These are phyloP conservation scores for Lippia alba DNA, from an alignment of 305 asterid species.

Conservation along the genomic window DNA sequence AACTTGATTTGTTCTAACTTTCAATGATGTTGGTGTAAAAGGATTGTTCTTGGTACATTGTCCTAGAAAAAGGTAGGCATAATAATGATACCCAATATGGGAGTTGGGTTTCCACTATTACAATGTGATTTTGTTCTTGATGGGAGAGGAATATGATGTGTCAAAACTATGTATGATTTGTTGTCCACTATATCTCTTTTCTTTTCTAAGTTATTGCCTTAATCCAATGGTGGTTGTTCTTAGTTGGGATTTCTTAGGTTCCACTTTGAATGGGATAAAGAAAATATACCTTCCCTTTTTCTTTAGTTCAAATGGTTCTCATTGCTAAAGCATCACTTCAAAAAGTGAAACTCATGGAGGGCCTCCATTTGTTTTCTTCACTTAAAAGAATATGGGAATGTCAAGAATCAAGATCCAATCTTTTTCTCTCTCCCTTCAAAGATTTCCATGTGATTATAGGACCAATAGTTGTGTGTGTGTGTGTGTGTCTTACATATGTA, in stretches of 20 bases:
- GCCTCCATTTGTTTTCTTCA: constrained; percentile 31
- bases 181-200: constrained; percentile 21
- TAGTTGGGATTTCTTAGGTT: constrained; percentile 40
- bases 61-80: constrained; percentile 47
- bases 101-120: constrained; percentile 49
- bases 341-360: constrained; percentile 22
- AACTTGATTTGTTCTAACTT: neutral
- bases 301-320: constrained; percentile 35
- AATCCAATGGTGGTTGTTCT: constrained; percentile 25
- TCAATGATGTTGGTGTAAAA: constrained; percentile 44
- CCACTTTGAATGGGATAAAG: constrained; percentile 40
- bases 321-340: constrained; percentile 16
- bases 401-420: constrained; percentile 10
- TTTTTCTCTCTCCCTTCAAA: neutral
- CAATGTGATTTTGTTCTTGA: constrained; percentile 14
- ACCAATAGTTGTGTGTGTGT: no score
- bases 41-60: constrained; percentile 40
- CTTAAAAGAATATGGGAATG: constrained; percentile 22
- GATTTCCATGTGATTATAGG: neutral
- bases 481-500: no score
- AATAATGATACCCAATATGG: constrained; percentile 39
- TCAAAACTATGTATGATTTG: constrained; percentile 33
- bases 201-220: constrained; percentile 25
- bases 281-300: constrained; percentile 32
- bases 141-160: constrained; percentile 39